Evolutionary conservation across 108 stramenopile species (phyloP).

Genomic region (Stephanodiscus minutulus): DNA sequence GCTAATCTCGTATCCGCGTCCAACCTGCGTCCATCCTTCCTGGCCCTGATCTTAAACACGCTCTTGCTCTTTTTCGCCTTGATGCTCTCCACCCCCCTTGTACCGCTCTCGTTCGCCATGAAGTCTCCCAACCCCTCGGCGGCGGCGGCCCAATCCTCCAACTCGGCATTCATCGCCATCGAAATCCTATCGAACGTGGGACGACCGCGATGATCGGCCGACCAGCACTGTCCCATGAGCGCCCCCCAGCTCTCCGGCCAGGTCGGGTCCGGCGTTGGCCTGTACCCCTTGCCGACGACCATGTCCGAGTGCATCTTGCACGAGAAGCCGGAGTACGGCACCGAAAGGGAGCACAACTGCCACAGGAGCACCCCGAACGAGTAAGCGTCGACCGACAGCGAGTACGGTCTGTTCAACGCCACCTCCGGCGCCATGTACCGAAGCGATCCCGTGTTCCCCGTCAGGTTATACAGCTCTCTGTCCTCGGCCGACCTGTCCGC

Average conservation of each 20-base stretch:
- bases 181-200: constrained; percentile 77
- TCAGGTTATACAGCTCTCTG: constrained; percentile 62
- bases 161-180: constrained; percentile 57
- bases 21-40: constrained; percentile 41
- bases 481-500: constrained; percentile 52
- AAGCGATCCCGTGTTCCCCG: constrained; percentile 83
- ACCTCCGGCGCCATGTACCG: constrained; percentile 84
- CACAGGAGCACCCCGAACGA: constrained; percentile 87
- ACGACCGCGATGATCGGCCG: constrained; percentile 48
- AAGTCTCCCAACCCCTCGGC: constrained; percentile 23
- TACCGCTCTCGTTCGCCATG: constrained; percentile 37
- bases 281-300: constrained; percentile 69
- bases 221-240: constrained; percentile 77
- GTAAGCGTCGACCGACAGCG: constrained; percentile 76
- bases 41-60: constrained; percentile 48
- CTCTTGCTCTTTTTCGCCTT: constrained; percentile 62
- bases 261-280: constrained; percentile 69
- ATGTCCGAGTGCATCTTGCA: constrained; percentile 75
- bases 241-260: constrained; percentile 83
- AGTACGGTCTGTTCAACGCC: constrained; percentile 70
- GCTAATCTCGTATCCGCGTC: constrained; percentile 77
- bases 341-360: constrained; percentile 84
- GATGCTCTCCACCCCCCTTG: constrained; percentile 65
- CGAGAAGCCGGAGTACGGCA: constrained; percentile 74
- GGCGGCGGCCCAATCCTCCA: constrained; percentile 52